Base-by-base conservation (phyloP, 192 early-diverging fungal genomes). In the Coemansia sp. region DNA sequence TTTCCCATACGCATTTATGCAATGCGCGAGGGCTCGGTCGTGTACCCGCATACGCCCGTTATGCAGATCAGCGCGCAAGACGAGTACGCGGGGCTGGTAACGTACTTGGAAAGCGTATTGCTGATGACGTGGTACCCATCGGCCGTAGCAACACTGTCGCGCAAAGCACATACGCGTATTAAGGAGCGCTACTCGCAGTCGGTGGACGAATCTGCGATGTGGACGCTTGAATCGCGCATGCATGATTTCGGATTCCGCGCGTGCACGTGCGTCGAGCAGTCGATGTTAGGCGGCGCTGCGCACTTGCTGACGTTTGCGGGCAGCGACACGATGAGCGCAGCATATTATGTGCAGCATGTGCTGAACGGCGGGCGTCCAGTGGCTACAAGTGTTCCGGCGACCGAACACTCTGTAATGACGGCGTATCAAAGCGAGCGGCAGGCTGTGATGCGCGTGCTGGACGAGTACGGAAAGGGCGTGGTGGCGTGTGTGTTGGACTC, bases 231-330 rank as follows among this genome's bases (percentile, higher is more conserved):
- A 23, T 84, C 86, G 56, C 84, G 90, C 14, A 74, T 95, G 55
- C 90, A 95, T 55, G 93, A 95, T 70, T 95, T 93, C 78, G 93
- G 93, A n/a, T 95, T 95, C 73, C 90, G 93, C 37, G 93, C 84
- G 2, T 93, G 86, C 83, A 91, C 93, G 0, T 85, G 81, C 18
- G 86, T 92, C 4, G 93, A 95, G 66, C 93, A 95, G 70, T 87
- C 91, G 18, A 84, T 93, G 56, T 83, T 93, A 51, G 93, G 93
- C 26, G 91, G 90, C n/a, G 76, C 84, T 10, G 90, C 91, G 12
- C 93, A 95, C 66, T 63, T 94, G 67, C 77, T 95, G 61, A 92
- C 89, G 60, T 95, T 93, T 64, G 81, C 79, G 28, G 92, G 92
- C 24, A 86, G 87, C 0, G 93, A 93, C 58, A 95, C 90, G 6